Conservation (phyloP, 2,329 filamentous ascomycete genomes). For the Cercospora nicotianae region DNA sequence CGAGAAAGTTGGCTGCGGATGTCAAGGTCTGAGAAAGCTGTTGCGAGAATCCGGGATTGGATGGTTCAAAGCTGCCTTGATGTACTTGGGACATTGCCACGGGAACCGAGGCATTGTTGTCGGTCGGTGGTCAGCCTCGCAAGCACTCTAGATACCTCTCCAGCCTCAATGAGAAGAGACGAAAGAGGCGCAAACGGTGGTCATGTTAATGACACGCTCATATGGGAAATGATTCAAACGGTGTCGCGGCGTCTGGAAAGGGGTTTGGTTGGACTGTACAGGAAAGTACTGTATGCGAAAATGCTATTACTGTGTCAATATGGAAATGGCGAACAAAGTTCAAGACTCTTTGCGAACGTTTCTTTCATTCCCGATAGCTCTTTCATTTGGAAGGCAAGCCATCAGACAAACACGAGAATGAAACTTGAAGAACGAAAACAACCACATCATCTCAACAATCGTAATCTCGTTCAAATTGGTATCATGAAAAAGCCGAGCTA, state of each 20-base stretch:
- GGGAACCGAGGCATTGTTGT: neutral
- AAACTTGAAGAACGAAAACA: no score
- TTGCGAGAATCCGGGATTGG: neutral
- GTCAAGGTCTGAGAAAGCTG: conserved; percentile 49
- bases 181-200: neutral
- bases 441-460: neutral
- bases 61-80: neutral
- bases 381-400: no score
- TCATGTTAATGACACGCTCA: neutral
- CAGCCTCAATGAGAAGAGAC: neutral
- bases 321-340: neutral
- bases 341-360: neutral
- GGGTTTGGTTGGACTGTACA: conserved; percentile 1
- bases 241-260: neutral
- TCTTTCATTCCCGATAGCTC: neutral
- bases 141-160: neutral
- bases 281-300: neutral
- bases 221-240: neutral
- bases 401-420: neutral
- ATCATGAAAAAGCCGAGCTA: conserved; percentile 2
- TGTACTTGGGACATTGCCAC: neutral
- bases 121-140: neutral
- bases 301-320: conserved; percentile 1
- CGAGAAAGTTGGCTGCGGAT: conserved; percentile 58
- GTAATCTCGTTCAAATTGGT: conserved; percentile 13